Base-by-base conservation (phyloP, 1,139 yeast species). In the Geotrichum cucujoidarum region DNA sequence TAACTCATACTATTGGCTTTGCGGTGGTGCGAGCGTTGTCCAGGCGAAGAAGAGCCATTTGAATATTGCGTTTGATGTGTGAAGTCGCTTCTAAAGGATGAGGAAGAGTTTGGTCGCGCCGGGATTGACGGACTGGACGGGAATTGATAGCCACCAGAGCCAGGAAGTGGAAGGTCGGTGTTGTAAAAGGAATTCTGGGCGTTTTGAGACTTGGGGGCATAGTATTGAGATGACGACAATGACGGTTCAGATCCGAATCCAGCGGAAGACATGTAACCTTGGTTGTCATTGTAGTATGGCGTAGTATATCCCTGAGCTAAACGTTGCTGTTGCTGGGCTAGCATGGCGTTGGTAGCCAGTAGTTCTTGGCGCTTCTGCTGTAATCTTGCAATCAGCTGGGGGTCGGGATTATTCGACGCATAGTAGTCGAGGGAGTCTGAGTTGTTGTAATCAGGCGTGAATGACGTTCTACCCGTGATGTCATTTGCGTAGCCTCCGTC, bases 301-400 rank as follows among this genome's bases (percentile, higher is more conserved):
- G 27, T 24, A n/a, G n/a, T n/a, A n/a, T n/a, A n/a, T n/a, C n/a
- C n/a, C 10, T 24, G 27, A 6, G 27, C 27, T 24, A 24, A 6
- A 24, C 10, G 10, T 24, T 24, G 27, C 51, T 65, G 68, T 53
- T 65, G 68, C 45, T 65, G 68, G 24, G 66, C 60, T 41, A 64
- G 63, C 24, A 57, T 51, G 50, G 62, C 49, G 33, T 68, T 60
- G 4, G 66, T 60, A 5, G 60, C 59, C 31, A 59, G 37, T 46
- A 70, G 66, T 42, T 67, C 70, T 53, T 70, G 73, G 56, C 68
- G 71, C 51, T 67, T 69, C 20, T 65, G 58, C 14, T 62, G 64
- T 36, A 72, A 50, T 25, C 68, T 69, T 0, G 67, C 63, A 40
- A 61, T 25, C 18, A 42, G 36, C 7, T 43, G 39, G 17, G 50